phyloP scores from a whole-genome alignment of 352 stramenopile genomes.

The Globisporangium uncinulatum region DNA sequence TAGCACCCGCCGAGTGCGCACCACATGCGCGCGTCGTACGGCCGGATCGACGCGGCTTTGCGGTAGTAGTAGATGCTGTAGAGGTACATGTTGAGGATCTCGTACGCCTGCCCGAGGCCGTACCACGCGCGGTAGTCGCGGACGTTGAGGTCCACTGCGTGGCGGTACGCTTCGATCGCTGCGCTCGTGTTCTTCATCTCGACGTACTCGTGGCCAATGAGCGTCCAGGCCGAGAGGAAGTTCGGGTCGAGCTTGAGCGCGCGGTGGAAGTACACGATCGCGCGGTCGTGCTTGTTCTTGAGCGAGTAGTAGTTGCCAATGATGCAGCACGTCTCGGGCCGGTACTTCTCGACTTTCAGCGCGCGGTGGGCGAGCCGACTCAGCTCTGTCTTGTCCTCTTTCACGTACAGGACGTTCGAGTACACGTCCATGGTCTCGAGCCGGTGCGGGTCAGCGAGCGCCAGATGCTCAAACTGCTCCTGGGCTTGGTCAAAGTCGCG shows the following conservation, averaged over 20 bases:
- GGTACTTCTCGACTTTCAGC: conserved; percentile 95
- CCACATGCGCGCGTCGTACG: conserved; percentile 98
- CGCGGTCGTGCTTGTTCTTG: conserved; percentile 94
- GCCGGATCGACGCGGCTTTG: conserved; percentile 93
- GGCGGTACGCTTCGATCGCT: conserved; percentile 95
- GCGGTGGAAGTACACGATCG: conserved; percentile 96
- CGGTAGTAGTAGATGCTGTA: conserved; percentile 99
- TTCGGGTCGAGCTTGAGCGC: conserved; percentile 93
- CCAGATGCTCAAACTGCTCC: conserved; percentile 65
- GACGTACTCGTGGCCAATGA: conserved; percentile 98
- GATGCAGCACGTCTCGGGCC: conserved; percentile 98
- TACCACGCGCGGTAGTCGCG: conserved; percentile 98
- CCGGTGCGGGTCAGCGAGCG: conserved; percentile 57
- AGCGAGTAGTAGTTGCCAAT: conserved; percentile 90
- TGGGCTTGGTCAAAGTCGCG: conserved; percentile 80
- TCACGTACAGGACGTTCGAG: conserved; percentile 85
- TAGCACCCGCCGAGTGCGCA: conserved; percentile 89
- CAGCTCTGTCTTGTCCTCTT: conserved; percentile 81
- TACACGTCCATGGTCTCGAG: conserved; percentile 84
- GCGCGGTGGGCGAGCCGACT: conserved; percentile 88
- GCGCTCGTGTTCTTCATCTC: conserved; percentile 98
- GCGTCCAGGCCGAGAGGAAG: conserved; percentile 96
- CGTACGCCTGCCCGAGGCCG: conserved; percentile 97
- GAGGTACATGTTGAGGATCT: conserved; percentile 98
- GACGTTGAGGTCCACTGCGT: conserved; percentile 89